Conservation (phyloP, 2,329 filamentous ascomycete species). For the Fusarium sp. region DNA sequence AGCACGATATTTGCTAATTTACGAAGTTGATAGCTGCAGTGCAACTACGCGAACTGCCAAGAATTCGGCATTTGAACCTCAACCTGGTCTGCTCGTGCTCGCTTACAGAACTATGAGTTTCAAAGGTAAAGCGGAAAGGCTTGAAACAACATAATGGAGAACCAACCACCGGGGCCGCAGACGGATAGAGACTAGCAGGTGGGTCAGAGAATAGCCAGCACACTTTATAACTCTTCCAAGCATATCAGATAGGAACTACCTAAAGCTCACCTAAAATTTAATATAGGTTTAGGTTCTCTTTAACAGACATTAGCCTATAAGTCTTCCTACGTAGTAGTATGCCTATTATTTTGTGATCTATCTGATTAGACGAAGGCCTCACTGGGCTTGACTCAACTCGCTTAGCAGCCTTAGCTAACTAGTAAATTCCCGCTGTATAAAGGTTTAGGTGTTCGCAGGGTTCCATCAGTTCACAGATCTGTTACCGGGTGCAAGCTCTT, state of each 20-base stretch:
- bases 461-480: conserved; percentile 35
- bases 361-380: background rate
- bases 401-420: background rate
- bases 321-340: no score
- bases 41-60: conserved; percentile 12
- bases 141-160: conserved; percentile 39
- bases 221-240: no score
- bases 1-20: background rate
- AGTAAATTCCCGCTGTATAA: background rate
- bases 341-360: no score
- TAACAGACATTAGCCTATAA: no score
- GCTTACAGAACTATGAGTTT: conserved; percentile 40
- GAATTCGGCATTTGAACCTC: conserved; percentile 26
- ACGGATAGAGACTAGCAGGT: conserved; percentile 1
- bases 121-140: conserved; percentile 18
- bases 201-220: no score
- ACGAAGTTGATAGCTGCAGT: conserved; percentile 1
- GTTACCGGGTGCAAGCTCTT: conserved; percentile 28
- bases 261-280: no score
- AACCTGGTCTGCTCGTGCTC: conserved; percentile 22
- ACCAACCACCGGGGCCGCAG: conserved; percentile 24
- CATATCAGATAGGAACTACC: no score
- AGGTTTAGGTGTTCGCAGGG: conserved; percentile 6
- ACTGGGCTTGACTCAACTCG: background rate
- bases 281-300: no score